Evolutionary conservation across 805 yeast species (phyloP), one percentile per base, ranked within the genome.

Genomic region (Schwanniomyces occidentalis): DNA sequence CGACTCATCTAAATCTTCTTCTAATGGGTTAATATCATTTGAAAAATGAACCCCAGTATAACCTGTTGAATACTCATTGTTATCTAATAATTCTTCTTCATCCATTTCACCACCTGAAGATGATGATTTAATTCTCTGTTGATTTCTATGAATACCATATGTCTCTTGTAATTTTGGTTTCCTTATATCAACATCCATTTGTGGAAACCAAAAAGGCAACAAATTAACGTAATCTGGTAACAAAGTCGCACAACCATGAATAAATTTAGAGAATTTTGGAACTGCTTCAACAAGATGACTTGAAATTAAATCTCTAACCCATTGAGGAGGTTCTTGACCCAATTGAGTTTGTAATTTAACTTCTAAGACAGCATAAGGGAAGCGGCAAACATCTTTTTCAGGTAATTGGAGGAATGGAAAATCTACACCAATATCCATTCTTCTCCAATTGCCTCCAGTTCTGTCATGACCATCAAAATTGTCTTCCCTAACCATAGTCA

Each of bases 281-380:
- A 93, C 96, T 1, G 97, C 97, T 64, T 93, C 99, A 26, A 93
- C 99, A 33, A 93, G 71, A 61, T 93, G 99, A 18, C 95, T 83
- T 0, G 90, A 69, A 22, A 91, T 90, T 59, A 93, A 75, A 46
- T 91, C 96, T 48, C 93, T 77, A 31, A 93, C 95, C 99, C 99
- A 93, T 42, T 76, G 82, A 7, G 99, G 99, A 18, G 99, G 99
- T 62, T 93, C 99, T 65, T 93, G 99, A 37, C 99, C 99, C 65
- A 93, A 55, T 69, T 93, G 98, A 3, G 99, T 93, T 65, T 93
- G 99, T 45, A 93, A 74, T 65, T 93, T 93, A 40, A 93, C 99
- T 69, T 93, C 99, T 49, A 93, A 72, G 26, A 93, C 96, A 1
- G 99, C 99, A 61, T 93, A 93, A 4, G 99, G 99, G 67, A 93